Evolutionary conservation across 2,329 filamentous ascomycete species (phyloP).

Genomic region (Scorias spongiosa): DNA sequence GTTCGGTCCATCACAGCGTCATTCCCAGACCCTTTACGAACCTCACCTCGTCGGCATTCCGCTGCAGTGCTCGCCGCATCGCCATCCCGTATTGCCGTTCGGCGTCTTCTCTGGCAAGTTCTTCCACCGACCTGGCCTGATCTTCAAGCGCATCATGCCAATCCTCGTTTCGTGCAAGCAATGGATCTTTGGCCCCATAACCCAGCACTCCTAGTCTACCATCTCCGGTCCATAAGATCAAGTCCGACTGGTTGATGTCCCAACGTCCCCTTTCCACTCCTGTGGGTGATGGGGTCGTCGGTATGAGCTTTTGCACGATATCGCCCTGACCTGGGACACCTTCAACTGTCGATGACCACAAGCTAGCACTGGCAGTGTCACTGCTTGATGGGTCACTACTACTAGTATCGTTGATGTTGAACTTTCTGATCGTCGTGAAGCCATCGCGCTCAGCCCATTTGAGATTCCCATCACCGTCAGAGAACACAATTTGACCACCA

Average conservation of each 20-base stretch:
- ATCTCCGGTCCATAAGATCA: constrained; percentile 81
- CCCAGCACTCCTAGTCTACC: constrained; percentile 54
- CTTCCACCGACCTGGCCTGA: constrained; percentile 31
- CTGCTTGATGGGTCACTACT: constrained; percentile 2
- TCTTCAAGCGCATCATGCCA: constrained; percentile 23
- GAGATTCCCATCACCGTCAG: constrained; percentile 68
- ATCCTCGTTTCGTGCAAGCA: constrained; percentile 11
- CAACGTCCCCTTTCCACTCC: constrained; percentile 5
- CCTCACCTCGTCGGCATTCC: constrained; percentile 63
- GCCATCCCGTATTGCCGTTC: constrained; percentile 48
- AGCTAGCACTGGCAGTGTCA: constrained; percentile 8
- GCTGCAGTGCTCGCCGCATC: constrained; percentile 61
- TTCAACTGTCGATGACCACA: constrained; percentile 11
- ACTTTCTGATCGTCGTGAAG: constrained; percentile 35
- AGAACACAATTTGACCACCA: constrained; percentile 66
- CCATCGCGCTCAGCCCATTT: constrained; percentile 89
- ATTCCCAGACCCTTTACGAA: constrained; percentile 56
- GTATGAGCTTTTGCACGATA: constrained; percentile 65
- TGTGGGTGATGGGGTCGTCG: constrained; percentile 17
- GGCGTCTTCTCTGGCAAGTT: constrained; percentile 37
- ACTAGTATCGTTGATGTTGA: constrained; percentile 38
- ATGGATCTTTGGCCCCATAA: constrained; percentile 24
- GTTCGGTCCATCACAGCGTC: constrained; percentile 5
- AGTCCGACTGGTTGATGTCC: constrained; percentile 39
- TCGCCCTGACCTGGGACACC: constrained; percentile 37